Base-by-base conservation (phyloP, 2,329 filamentous ascomycete species). In the Alternaria dauci region DNA sequence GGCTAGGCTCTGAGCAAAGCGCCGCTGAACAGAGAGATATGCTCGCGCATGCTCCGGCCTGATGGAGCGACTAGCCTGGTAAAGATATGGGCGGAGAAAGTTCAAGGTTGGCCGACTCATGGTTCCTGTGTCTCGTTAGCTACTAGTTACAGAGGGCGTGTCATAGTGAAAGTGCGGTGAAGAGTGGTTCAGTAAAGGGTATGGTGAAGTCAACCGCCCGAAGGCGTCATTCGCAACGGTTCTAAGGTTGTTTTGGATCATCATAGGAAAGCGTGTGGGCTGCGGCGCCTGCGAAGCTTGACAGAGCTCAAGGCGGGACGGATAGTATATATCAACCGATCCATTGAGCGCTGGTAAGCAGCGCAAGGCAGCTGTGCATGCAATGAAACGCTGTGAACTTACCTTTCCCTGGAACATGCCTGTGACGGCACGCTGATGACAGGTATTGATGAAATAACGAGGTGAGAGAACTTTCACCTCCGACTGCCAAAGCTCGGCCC, bases 171-270 rank as follows among this genome's bases (percentile, higher is more conserved):
- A 18, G 54, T 47, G 23, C 8, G 2, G 14, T 41, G 4, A 23
- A 41, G 11, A 26, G 14, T n/a, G 34, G 50, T 69, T 81, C 78
- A 81, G 78, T 69, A 70, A 66, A 71, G 70, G 75, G 75, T 77
- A 58, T 55, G 53, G 52, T 76, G 76, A 81, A 82, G 83, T 85
- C 83, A 87, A 81, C 78, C 80, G 80, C 79, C 79, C 77, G 78
- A 74, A 72, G 81, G 81, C 81, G 82, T 89, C 86, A 87, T 86
- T 85, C 86, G 87, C 87, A 89, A 87, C 87, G 87, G 87, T 89
- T 89, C 87, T 88, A 76, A 66, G 65, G 66, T 72, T 66, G 66
- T 68, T 67, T 66, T 63, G 59, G 64, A 72, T 77, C 76, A 76
- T 78, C 73, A 76, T 71, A 34, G 60, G 25, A 52, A 52, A 28